These are phyloP conservation scores for Termitomyces sp. DNA, from an alignment of 768 basidiomycete species.

Conservation along the genomic window DNA sequence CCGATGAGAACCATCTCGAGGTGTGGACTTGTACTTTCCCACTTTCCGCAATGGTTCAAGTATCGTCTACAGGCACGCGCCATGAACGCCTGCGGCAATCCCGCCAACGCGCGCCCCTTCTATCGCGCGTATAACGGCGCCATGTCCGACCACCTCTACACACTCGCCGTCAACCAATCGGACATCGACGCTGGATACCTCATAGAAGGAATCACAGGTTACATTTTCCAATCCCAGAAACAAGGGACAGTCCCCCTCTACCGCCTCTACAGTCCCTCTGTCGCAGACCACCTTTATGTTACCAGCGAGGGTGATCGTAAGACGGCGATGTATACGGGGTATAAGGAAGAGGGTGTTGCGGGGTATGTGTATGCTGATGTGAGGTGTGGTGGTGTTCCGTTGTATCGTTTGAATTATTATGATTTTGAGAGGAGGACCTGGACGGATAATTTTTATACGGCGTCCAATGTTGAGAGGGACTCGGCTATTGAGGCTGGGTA, in stretches of 20 bases:
- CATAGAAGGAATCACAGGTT: conserved; percentile 7
- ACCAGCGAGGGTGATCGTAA: conserved; percentile 11
- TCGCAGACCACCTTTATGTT: conserved; percentile 19
- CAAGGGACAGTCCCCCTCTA: conserved; percentile 16
- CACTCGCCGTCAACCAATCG: conserved; percentile 1
- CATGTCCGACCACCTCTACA: conserved; percentile 12
- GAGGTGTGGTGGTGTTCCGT: conserved; percentile 9
- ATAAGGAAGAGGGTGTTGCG: conserved; percentile 13
- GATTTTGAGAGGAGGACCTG: too few relatives aligned
- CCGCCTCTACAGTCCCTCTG: conserved; percentile 13
- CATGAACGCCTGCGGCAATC: too few relatives aligned
- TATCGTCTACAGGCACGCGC: too few relatives aligned
- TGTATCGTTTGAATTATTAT: conserved; percentile 17
- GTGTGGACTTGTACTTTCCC: too few relatives aligned
- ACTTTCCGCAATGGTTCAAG: too few relatives aligned
- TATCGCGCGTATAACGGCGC: background rate
- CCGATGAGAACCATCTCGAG: too few relatives aligned
- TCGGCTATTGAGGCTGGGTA: background rate
- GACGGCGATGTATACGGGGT: conserved; percentile 7
- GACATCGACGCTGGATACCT: conserved; percentile 2
- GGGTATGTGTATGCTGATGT: conserved; percentile 14
- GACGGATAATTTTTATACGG: conserved; percentile 24
- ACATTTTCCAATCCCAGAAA: conserved; percentile 5
- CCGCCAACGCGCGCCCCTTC: background rate
- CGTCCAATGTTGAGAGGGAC: conserved; percentile 2